Conservation (phyloP, 768 basidiomycete genomes). For the Lactarius hatsudake region DNA sequence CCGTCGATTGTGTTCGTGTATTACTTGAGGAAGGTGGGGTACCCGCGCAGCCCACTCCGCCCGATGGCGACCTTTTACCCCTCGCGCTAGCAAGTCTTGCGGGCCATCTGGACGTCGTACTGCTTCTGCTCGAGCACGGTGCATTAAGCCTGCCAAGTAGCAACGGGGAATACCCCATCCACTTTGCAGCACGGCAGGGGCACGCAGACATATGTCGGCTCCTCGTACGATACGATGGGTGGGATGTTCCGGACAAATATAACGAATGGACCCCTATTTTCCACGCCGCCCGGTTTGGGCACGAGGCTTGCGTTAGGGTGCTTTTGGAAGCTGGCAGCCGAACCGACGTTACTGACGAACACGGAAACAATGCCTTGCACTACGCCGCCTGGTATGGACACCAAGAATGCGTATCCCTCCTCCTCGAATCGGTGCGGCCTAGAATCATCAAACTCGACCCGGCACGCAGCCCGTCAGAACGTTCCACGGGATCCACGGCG, state of each 20-base stretch:
- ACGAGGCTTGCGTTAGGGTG: constrained; percentile 66
- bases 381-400: constrained; percentile 98
- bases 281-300: constrained; percentile 89
- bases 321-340: constrained; percentile 78
- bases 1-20: constrained; percentile 78
- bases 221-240: constrained; percentile 70
- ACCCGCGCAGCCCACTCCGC: constrained; percentile 53
- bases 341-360: constrained; percentile 77
- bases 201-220: constrained; percentile 81
- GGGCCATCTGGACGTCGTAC: constrained; percentile 81
- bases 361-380: constrained; percentile 80
- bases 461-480: constrained; percentile 30
- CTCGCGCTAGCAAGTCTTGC: constrained; percentile 88
- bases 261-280: constrained; percentile 98
- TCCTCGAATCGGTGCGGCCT: constrained; percentile 36
- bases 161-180: constrained; percentile 96
- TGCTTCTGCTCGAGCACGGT: constrained; percentile 72
- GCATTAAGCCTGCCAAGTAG: constrained; percentile 81
- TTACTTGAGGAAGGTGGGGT: constrained; percentile 73
- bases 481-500: constrained; percentile 29
- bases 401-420: constrained; percentile 57
- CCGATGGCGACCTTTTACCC: constrained; percentile 72
- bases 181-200: constrained; percentile 91
- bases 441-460: constrained; percentile 24
- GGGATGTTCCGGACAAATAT: constrained; percentile 91